Evolutionary conservation across 768 basidiomycete genomes (phyloP), one percentile per base, ranked within the genome.

Genomic region (Psilocybe sp.): DNA sequence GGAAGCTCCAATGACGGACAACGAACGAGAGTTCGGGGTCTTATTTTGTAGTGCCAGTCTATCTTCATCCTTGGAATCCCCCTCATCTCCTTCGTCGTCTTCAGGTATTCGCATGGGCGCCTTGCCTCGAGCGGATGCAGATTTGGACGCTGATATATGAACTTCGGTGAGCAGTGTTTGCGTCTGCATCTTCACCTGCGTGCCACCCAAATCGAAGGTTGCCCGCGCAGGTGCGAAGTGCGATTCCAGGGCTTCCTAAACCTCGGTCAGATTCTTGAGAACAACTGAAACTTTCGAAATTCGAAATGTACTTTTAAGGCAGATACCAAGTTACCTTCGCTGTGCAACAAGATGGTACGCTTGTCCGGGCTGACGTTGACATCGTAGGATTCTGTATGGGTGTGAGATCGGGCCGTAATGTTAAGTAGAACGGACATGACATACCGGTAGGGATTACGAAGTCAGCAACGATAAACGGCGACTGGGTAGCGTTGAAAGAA

Each of bases 321-420:
- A 2, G 79, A 69, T 0, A 98, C 76, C 14, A 99, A 68, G 52
- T 87, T 87, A 10, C 74, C 76, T 64, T 99, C 96, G 63, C 85
- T 85, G 58, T 98, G 93, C 10, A 99, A 61, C 44, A 97, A 85
- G 34, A 98, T 88, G 0, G 92, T 95, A n/a, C 96, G 79, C 62
- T 98, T 99, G 71, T 98, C 97, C 0, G 97, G 96, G 53, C 85
- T 91, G 51, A 98, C 89, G 53, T 99, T 99, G 60, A 99, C 84
- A 62, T 99, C 97, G 59, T 83, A 90, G 0, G 81, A 73, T 49
- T 84, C 92, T 94, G 54, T 5, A 46, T 13, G 18, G 6, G 15
- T 11, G 35, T 3, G 14, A 6, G 34, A 28, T 46, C 18, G 44
- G 31, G 39, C 2, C 28, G 15, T 11, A 46, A 51, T 10, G 49